These are phyloP conservation scores for Dissoconium aciculare DNA, from an alignment of 2,329 filamentous ascomycete genomes.

Conservation along the genomic window DNA sequence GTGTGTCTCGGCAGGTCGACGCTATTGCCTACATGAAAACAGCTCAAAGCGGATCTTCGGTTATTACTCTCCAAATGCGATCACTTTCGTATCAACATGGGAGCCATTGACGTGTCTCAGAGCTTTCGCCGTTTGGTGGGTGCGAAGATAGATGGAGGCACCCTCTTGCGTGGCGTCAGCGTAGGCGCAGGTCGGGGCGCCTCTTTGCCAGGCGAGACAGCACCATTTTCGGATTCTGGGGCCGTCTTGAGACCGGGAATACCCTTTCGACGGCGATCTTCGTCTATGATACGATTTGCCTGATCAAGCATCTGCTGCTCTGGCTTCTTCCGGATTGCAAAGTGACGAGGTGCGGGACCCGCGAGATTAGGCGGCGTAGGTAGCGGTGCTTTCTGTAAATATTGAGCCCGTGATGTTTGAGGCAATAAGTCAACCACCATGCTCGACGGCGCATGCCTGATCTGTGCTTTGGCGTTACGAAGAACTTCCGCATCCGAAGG, in stretches of 20 bases:
- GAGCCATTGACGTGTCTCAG: slow-evolving; percentile 8
- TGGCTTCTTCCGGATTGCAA: background rate
- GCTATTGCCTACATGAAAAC: too few relatives aligned
- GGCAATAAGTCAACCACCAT: slow-evolving; percentile 6
- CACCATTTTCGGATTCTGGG: too few relatives aligned
- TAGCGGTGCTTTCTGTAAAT: background rate
- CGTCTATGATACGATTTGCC: background rate
- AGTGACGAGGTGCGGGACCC: background rate
- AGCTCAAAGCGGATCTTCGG: too few relatives aligned
- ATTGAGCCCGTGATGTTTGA: background rate
- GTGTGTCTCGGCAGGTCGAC: too few relatives aligned
- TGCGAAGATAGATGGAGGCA: slow-evolving; percentile 11
- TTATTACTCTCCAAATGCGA: background rate
- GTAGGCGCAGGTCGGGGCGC: slow-evolving; percentile 3
- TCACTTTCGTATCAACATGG: slow-evolving; percentile 3
- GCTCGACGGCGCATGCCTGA: slow-evolving; percentile 9
- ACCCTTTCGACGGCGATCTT: slow-evolving; percentile 6
- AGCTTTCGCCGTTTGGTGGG: slow-evolving; percentile 11
- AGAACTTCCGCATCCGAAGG: background rate
- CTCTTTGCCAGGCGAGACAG: too few relatives aligned
- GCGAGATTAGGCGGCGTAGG: background rate
- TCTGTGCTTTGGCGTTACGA: slow-evolving; percentile 8
- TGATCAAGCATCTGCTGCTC: background rate
- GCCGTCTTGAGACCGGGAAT: too few relatives aligned
- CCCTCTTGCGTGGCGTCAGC: background rate